Percentiles rank a stretch among this genome's conserved stretches.
These are phyloP conservation scores for Syncephalastrum racemosum DNA, from an alignment of 371 early-diverging fungal species.

Conservation along the genomic window DNA sequence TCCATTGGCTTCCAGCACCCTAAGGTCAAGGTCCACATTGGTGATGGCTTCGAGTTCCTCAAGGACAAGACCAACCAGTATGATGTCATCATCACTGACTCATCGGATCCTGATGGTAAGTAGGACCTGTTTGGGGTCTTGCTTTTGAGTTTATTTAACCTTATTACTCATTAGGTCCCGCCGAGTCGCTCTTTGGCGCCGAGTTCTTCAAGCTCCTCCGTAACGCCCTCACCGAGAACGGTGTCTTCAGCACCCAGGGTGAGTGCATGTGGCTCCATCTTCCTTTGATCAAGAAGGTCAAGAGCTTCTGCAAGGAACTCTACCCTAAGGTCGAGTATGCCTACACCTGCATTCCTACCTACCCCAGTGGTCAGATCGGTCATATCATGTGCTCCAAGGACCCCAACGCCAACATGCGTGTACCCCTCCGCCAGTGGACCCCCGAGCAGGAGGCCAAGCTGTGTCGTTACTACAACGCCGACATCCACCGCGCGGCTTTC, in stretches of 20 bases:
- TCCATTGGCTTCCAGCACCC: constrained; percentile 92
- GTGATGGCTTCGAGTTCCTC: constrained; percentile 94
- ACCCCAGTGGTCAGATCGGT: constrained; percentile 97
- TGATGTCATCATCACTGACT: constrained; percentile 98
- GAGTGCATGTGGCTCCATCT: constrained; percentile 98
- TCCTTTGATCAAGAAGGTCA: constrained; percentile 84
- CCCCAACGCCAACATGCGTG: constrained; percentile 62
- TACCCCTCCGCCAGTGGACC: constrained; percentile 78
- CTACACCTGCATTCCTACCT: constrained; percentile 93
- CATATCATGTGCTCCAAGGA: constrained; percentile 90
- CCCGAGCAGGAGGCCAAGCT: constrained; percentile 78
- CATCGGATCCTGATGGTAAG: constrained; percentile 94
- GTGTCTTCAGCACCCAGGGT: constrained; percentile 95
- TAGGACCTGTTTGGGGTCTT: not conserved
- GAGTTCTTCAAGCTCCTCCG: constrained; percentile 90
- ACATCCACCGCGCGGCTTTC: constrained; percentile 93
- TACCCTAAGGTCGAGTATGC: constrained; percentile 93
- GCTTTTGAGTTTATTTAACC: not conserved
- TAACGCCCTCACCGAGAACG: constrained; percentile 83
- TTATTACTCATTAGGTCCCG: constrained; percentile 65
- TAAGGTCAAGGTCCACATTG: constrained; percentile 91
- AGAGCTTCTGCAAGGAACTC: constrained; percentile 72
- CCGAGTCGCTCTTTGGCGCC: constrained; percentile 89
- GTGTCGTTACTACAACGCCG: constrained; percentile 89
- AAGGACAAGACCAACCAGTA: constrained; percentile 82